Conservation (phyloP, 2,329 filamentous ascomycete genomes). For the Torrubiellomyces zombiae region DNA sequence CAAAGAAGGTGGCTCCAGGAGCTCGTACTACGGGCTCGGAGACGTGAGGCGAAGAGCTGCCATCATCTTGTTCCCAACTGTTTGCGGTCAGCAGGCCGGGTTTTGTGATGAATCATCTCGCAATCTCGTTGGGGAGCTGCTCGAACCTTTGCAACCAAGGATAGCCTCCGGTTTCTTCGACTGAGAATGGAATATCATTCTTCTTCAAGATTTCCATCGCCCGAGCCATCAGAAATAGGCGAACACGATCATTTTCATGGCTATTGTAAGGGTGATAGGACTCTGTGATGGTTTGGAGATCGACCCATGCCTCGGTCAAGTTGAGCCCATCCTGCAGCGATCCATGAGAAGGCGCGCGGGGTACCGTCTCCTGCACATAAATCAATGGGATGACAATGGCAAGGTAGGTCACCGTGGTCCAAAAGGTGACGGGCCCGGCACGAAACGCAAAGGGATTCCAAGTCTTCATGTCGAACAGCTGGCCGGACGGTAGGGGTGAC, state of each 20-base stretch:
- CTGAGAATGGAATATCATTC: constrained; percentile 35
- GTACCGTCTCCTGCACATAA: constrained; percentile 60
- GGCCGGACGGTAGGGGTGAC: not conserved
- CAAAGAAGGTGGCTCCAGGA: constrained; percentile 47
- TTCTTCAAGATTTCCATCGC: constrained; percentile 51
- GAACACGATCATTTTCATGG: constrained; percentile 63
- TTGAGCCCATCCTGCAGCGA: constrained; percentile 47
- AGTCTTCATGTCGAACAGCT: constrained; percentile 10
- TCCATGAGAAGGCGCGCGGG: constrained; percentile 39
- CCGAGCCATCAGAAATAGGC: constrained; percentile 56
- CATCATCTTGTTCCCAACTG: no score
- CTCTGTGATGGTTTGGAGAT: constrained; percentile 59
- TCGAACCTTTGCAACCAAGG: constrained; percentile 12
- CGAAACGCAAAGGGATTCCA: constrained; percentile 57
- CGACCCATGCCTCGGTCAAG: constrained; percentile 70
- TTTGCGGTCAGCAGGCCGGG: not conserved
- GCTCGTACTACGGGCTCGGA: constrained; percentile 3
- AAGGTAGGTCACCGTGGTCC: constrained; percentile 61
- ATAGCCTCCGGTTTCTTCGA: constrained; percentile 19
- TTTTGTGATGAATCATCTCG: not conserved
- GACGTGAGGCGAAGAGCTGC: not conserved
- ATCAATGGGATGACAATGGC: constrained; percentile 58
- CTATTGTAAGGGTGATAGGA: constrained; percentile 83
- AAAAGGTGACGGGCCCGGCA: constrained; percentile 65
- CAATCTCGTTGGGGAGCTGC: no score